phyloP scores from a whole-genome alignment of 331 rosid species.

The Saraca asoca region DNA sequence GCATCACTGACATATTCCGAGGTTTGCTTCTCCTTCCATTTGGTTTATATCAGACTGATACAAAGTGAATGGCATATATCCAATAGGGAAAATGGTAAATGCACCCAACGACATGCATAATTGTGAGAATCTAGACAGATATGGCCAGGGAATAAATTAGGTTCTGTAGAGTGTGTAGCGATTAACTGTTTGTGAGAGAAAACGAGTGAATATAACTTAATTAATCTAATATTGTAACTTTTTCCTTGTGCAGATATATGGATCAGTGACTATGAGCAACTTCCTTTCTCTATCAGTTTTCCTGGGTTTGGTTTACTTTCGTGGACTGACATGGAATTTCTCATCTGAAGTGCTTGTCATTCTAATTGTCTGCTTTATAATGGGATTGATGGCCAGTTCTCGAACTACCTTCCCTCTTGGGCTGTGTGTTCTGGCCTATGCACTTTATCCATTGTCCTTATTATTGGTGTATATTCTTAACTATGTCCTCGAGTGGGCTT shows the following conservation, averaged over 20 bases:
- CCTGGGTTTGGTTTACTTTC: slow-evolving; percentile 57
- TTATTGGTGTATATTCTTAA: slow-evolving; percentile 21
- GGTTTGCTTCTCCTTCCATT: slow-evolving; percentile 45
- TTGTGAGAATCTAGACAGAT: too few species aligned
- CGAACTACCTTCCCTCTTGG: slow-evolving; percentile 61
- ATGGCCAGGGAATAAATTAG: too few species aligned
- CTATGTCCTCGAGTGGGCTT: slow-evolving; percentile 9
- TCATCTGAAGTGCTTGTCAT: slow-evolving; percentile 60
- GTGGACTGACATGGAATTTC: slow-evolving; percentile 66
- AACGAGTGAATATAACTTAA: too few species aligned
- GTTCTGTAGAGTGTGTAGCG: too few species aligned
- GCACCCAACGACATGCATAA: too few species aligned
- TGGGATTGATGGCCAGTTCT: slow-evolving; percentile 58
- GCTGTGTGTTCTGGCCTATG: slow-evolving; percentile 48
- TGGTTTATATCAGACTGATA: background rate
- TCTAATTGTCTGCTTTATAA: slow-evolving; percentile 46
- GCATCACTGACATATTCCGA: slow-evolving; percentile 69
- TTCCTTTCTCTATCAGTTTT: slow-evolving; percentile 63
- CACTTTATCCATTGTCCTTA: slow-evolving; percentile 56
- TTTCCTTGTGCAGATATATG: slow-evolving; percentile 54
- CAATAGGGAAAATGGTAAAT: too few species aligned
- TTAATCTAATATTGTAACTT: background rate
- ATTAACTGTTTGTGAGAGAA: too few species aligned
- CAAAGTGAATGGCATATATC: too few species aligned
- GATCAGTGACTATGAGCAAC: slow-evolving; percentile 65